A percentile compares a stretch with the other conserved stretches of the same genome.
These are phyloP conservation scores for Carex parvula DNA, from an alignment of 176 grass and related monocot species.

Conservation along the genomic window DNA sequence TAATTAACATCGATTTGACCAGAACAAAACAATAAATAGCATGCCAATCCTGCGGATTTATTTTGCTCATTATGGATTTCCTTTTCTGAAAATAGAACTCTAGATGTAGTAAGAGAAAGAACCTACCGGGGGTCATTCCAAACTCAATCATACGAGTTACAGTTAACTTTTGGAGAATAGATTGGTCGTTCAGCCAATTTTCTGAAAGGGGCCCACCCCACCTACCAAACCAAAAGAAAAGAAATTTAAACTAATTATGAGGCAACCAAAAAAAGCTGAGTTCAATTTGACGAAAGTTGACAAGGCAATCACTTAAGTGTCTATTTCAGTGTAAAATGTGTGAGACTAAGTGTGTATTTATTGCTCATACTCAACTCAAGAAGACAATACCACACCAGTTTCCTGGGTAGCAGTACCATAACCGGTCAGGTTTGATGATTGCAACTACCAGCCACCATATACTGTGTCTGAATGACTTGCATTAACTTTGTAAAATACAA, in stretches of 20 bases:
- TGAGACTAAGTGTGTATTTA: neutral
- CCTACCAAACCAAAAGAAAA: slow-evolving; percentile 40
- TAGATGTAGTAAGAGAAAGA: slow-evolving; percentile 19
- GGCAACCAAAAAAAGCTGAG: neutral
- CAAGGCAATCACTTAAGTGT: neutral
- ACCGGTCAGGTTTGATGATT: neutral
- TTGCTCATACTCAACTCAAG: slow-evolving; percentile 14
- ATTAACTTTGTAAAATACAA: neutral
- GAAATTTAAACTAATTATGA: slow-evolving; percentile 12
- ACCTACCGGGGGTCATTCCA: slow-evolving; percentile 87
- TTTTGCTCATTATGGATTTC: neutral
- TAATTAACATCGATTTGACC: neutral
- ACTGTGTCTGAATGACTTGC: neutral
- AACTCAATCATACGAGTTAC: slow-evolving; percentile 78
- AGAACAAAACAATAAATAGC: neutral
- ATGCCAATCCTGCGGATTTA: neutral
- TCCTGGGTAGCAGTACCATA: neutral
- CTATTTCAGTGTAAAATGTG: neutral
- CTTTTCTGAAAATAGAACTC: neutral
- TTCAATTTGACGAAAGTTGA: neutral
- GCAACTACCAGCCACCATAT: slow-evolving; percentile 9
- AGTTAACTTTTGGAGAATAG: slow-evolving; percentile 62
- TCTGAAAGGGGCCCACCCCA: slow-evolving; percentile 93
- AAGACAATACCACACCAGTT: neutral
- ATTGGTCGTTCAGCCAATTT: slow-evolving; percentile 85